phyloP scores from a whole-genome alignment of 169 alveolate species.

The Eimeria zaria region DNA sequence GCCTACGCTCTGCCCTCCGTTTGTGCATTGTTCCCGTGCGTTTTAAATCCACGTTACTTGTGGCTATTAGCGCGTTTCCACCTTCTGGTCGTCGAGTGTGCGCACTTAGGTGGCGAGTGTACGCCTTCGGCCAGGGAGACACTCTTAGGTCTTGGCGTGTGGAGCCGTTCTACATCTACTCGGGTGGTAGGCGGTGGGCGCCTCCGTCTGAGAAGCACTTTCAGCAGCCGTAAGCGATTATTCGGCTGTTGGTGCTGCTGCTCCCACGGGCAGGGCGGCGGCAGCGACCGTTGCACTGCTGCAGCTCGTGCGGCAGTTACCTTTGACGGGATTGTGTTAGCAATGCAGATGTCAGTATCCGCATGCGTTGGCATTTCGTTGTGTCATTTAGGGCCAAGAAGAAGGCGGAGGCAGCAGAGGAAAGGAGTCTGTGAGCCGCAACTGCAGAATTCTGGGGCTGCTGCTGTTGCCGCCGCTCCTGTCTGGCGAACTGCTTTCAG shows the following conservation, averaged over 20 bases:
- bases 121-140: constrained; percentile 85
- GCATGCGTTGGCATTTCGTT: background rate
- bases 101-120: constrained; percentile 82
- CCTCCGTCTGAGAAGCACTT: constrained; percentile 80
- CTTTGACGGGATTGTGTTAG: background rate
- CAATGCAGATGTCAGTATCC: too few relatives aligned
- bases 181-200: constrained; percentile 85
- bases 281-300: background rate
- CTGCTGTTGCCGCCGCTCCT: background rate
- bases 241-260: background rate
- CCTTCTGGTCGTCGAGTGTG: background rate
- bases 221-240: constrained; percentile 63
- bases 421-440: constrained; percentile 66
- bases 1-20: background rate
- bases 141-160: constrained; percentile 81
- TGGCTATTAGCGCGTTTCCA: background rate
- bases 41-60: background rate
- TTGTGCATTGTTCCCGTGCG: background rate
- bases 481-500: background rate
- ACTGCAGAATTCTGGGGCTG: background rate
- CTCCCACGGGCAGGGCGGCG: background rate
- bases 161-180: constrained; percentile 84
- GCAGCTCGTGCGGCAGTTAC: background rate
- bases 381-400: constrained; percentile 29
- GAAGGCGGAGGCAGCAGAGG: constrained; percentile 69